Percentiles rank a stretch among this genome's conserved stretches.
Evolutionary conservation across 2,329 filamentous ascomycete genomes (phyloP).

Genomic region (Aspergillus sp.): DNA sequence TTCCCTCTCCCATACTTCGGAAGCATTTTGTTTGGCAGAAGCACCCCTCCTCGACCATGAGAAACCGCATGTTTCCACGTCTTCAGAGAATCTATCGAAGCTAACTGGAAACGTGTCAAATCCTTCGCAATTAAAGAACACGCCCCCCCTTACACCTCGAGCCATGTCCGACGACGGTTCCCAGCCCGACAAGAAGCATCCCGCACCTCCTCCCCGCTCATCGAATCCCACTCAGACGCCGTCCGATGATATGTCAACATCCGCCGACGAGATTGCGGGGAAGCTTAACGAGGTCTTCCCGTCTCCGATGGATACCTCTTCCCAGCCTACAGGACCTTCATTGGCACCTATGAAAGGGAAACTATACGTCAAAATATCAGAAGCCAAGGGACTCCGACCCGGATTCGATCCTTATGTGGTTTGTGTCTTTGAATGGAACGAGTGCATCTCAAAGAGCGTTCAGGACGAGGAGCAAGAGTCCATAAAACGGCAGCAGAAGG

Average conservation of each 20-base stretch:
- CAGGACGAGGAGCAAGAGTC: conserved; percentile 65
- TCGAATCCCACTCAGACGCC: conserved; percentile 24
- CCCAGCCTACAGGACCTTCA: conserved; percentile 57
- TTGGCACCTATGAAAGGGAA: conserved; percentile 80
- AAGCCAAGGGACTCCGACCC: conserved; percentile 79
- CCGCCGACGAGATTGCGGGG: conserved; percentile 41
- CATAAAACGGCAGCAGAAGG: conserved; percentile 61
- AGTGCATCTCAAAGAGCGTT: conserved; percentile 89
- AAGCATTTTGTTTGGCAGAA: conserved; percentile 49
- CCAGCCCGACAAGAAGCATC: conserved; percentile 38
- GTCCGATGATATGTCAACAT: conserved; percentile 32
- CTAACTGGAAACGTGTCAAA: conserved; percentile 79
- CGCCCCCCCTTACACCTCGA: conserved; percentile 85
- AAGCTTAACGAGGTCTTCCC: conserved; percentile 44
- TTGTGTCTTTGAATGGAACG: conserved; percentile 94
- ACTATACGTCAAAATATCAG: conserved; percentile 83
- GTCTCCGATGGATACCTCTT: conserved; percentile 29
- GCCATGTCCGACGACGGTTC: conserved; percentile 72
- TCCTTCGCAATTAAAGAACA: conserved; percentile 75
- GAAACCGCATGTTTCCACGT: conserved; percentile 46
- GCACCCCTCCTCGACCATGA: conserved; percentile 57
- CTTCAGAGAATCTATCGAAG: conserved; percentile 57
- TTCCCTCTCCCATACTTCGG: conserved; percentile 58
- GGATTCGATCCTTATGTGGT: conserved; percentile 93
- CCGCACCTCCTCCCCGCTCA: conserved; percentile 28